Evolutionary conservation across 805 yeast species (phyloP), one percentile per base, ranked within the genome.

Genomic region (Kuraishia piskuri): DNA sequence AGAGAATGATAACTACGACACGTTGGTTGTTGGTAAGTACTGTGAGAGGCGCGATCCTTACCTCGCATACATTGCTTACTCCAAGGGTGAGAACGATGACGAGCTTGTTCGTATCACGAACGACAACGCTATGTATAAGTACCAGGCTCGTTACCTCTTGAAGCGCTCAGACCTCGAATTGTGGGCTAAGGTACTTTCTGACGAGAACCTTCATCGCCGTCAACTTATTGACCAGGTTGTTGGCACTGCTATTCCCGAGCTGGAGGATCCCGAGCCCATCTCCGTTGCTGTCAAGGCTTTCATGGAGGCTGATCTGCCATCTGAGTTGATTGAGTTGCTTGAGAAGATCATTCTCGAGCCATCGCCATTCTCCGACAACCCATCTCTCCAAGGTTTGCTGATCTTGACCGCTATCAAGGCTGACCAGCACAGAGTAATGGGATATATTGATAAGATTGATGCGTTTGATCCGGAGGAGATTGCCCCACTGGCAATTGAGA

Each of bases 31-130:
- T 59, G 99, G 99, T 77, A 90, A 83, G 68, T 94, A 94, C 77
- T 94, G 99, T 79, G 99, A 94, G 73, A 92, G 89, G 82, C 88
- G 99, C 72, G 99, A 94, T 66, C 99, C 99, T 57, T 94, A 90
- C 73, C 77, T 94, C 68, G 99, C 99, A 25, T 94, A 90, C 71
- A 94, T 94, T 72, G 96, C 97, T 52, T 94, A 94, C 71, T 96
- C 95, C 57, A 92, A 91, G 73, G 99, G 99, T 66, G 76, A 79
- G 52, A 91, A 92, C 63, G 97, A 94, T 68, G 85, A 77, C 54
- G 99, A 94, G 69, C 80, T 94, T 64, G 82, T 94, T 63, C 78
- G 81, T 65, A 90, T 94, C 70, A 94, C 99, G 60, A 94, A 94
- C 69, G 98, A 94, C 65, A 94, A 94, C 70, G 82, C 94, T 62